Evolutionary conservation across 2,329 filamentous ascomycete genomes (phyloP), one percentile per base, ranked within the genome.

Genomic region (Colletotrichum cuscutae): DNA sequence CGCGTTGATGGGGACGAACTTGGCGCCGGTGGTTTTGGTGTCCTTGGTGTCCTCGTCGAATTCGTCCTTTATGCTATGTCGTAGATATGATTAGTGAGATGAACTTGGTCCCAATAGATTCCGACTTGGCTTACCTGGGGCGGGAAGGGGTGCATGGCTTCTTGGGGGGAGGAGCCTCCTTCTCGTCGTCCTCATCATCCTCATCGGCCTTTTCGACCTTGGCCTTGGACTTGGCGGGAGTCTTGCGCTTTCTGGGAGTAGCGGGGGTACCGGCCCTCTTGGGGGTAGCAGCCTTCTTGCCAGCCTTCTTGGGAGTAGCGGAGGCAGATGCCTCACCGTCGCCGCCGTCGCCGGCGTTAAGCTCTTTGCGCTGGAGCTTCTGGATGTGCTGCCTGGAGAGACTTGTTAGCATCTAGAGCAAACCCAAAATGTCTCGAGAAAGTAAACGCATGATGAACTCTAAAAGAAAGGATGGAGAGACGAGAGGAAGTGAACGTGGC

Each of bases 331-430:
- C 22, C 46, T 35, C 59, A 19, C 59, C 65, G 59, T 69, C 66
- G 5, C 70, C 66, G 32, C 62, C 57, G 8, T 70, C 70, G 24
- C 80, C 74, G 8, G 73, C 53, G 5, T 77, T 77, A n/a, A 82
- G 81, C 66, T 74, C 72, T 65, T 74, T 79, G 72, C 79, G 81
- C 72, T 83, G 83, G 4, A 87, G 80, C 75, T 86, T 87, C 74
- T 85, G 83, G 8, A 87, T 81, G 42, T 87, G 85, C 76, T 87
- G 85, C 58, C 85, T 87, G 61, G 65, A 65, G 53, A 52, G 19
- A 26, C 15, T 42, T 15, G 67, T 77, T 69, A 77, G 76, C 37
- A 52, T 24, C 54, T 19, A 2, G 6, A 42, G 15, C 9, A 6
- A 7, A 42, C 0, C 37, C 5, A 12, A 42, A 37, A 42, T 15